Percentiles rank a stretch among this genome's conserved stretches.
Conservation (phyloP, 225 moss, liverwort and hornwort species). For the Pseudoscleropodium purum region DNA sequence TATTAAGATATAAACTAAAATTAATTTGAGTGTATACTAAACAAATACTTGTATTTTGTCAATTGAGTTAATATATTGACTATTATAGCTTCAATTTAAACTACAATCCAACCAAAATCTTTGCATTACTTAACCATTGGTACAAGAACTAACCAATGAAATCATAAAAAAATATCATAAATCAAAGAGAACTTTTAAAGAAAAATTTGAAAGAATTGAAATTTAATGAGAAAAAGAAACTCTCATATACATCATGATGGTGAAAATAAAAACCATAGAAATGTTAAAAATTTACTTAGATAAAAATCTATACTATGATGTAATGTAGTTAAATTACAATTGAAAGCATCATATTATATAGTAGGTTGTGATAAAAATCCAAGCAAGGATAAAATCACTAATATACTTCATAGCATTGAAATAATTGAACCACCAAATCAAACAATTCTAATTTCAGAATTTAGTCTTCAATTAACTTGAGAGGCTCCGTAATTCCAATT, state of each 20-base stretch:
- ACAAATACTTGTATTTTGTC: neutral
- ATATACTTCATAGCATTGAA: neutral
- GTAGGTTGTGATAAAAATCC: neutral
- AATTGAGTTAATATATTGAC: neutral
- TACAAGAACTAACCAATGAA: neutral
- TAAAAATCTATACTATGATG: neutral
- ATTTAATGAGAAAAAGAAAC: neutral
- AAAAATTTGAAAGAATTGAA: neutral
- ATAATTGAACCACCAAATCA: neutral
- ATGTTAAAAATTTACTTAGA: neutral
- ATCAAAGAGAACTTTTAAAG: neutral
- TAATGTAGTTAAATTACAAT: neutral
- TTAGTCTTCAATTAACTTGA: rapidly evolving
- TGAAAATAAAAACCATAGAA: neutral
- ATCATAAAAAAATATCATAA: neutral
- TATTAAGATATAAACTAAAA: neutral
- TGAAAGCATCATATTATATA: neutral
- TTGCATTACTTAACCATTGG: neutral
- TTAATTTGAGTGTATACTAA: neutral
- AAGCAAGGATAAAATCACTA: neutral
- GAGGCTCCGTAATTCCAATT: no score
- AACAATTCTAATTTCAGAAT: neutral
- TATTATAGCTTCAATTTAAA: neutral
- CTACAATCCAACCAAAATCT: neutral
- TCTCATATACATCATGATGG: neutral